Evolutionary conservation across 768 basidiomycete genomes (phyloP).

Genomic region (Kwoniella botswanensis): DNA sequence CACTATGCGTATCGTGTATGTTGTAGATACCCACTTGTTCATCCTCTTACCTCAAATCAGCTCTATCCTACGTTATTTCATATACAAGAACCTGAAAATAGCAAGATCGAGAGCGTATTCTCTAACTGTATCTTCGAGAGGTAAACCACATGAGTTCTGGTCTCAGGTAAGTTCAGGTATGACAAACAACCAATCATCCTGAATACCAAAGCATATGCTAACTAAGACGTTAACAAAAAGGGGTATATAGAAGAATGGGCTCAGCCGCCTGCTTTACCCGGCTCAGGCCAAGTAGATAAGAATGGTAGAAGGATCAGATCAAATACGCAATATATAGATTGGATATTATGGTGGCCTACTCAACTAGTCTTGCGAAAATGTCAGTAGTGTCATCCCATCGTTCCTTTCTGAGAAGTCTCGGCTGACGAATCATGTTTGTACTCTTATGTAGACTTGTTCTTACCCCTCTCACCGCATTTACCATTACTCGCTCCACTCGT

Average conservation of each 20-base stretch:
- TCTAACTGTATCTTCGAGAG: conserved; percentile 80
- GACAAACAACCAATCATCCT: background rate
- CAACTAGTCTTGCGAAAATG: conserved; percentile 56
- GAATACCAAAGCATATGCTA: background rate
- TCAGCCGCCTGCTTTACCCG: conserved; percentile 39
- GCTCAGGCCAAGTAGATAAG: conserved; percentile 21
- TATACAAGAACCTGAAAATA: conserved; percentile 78
- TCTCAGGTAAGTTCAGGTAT: conserved; percentile 34
- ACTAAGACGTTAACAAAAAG: background rate
- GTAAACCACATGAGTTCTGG: conserved; percentile 85
- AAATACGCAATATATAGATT: conserved; percentile 43
- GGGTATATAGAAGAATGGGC: conserved; percentile 58
- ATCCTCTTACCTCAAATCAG: conserved; percentile 77
- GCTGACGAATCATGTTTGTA: no score
- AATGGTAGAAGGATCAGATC: conserved; percentile 43
- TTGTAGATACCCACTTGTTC: conserved; percentile 72
- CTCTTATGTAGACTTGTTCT: conserved; percentile 43
- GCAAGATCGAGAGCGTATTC: conserved; percentile 66
- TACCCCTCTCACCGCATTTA: conserved; percentile 56
- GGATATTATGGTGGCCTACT: conserved; percentile 56
- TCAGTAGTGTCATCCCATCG: conserved; percentile 25
- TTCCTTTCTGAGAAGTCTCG: background rate
- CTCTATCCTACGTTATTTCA: conserved; percentile 77
- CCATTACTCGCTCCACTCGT: conserved; percentile 58
- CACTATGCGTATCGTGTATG: background rate